Evolutionary conservation across 208 protist genomes (phyloP).

Genomic region (Acanthamoeba lenticulata): DNA sequence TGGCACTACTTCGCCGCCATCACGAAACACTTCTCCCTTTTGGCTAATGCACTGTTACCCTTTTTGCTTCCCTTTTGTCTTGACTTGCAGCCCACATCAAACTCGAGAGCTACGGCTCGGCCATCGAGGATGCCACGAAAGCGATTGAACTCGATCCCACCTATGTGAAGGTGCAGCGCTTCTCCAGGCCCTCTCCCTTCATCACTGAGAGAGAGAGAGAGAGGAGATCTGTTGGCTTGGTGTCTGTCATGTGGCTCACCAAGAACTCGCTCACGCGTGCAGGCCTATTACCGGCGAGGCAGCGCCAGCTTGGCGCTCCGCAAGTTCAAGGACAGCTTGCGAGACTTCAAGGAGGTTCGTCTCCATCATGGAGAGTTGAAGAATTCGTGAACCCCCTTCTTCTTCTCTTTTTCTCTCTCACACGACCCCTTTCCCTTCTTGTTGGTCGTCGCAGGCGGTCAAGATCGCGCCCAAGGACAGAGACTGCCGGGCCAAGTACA

Average conservation of each 20-base stretch:
- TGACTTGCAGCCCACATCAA: constrained; percentile 92
- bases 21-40: neutral
- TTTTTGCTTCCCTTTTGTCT: neutral
- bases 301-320: constrained; percentile 93
- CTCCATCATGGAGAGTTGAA: neutral
- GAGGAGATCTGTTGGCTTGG: neutral
- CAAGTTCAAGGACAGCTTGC: constrained; percentile 95
- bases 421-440: neutral
- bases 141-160: constrained; percentile 92
- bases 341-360: constrained; percentile 91
- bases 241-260: neutral
- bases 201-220: neutral
- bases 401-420: too few species aligned
- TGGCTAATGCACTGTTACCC: neutral
- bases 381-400: too few species aligned
- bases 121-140: constrained; percentile 93
- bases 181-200: neutral
- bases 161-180: constrained; percentile 91
- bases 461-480: constrained; percentile 92
- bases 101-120: constrained; percentile 88
- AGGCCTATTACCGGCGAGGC: constrained; percentile 97
- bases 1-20: too few species aligned
- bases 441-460: constrained; percentile 69
- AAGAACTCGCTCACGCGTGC: neutral
- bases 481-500: constrained; percentile 92